These are phyloP conservation scores for Mycena pura DNA, from an alignment of 768 basidiomycete species.

Conservation along the genomic window DNA sequence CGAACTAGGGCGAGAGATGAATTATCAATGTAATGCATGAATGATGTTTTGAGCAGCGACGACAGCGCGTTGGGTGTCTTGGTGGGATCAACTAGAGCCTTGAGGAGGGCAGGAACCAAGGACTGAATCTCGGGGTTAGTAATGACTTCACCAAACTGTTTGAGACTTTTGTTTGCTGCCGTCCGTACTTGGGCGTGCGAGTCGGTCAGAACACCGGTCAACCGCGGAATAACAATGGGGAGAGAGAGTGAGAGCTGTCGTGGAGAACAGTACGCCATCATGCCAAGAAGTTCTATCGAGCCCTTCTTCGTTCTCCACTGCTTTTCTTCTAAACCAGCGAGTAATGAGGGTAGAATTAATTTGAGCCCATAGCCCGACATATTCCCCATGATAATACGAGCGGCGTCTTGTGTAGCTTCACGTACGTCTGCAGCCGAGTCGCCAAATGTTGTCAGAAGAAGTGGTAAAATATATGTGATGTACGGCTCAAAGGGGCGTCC, in stretches of 20 bases:
- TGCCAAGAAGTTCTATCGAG: constrained; percentile 93
- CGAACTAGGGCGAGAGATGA: constrained; percentile 91
- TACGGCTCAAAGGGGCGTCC: constrained; percentile 95
- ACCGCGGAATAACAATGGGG: constrained; percentile 94
- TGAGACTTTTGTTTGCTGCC: constrained; percentile 93
- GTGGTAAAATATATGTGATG: constrained; percentile 80
- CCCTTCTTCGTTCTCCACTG: constrained; percentile 99
- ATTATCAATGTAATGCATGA: constrained; percentile 97
- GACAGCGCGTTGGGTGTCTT: constrained; percentile 87
- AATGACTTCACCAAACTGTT: constrained; percentile 98
- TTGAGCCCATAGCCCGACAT: constrained; percentile 96
- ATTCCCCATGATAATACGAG: constrained; percentile 93
- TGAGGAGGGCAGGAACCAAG: constrained; percentile 87
- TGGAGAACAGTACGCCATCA: constrained; percentile 99
- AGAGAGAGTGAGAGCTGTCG: constrained; percentile 92
- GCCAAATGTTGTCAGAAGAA: constrained; percentile 85
- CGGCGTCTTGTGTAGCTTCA: constrained; percentile 91
- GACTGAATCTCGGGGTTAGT: constrained; percentile 96
- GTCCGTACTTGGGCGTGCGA: constrained; percentile 95
- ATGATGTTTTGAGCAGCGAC: constrained; percentile 91
- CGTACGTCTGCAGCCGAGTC: constrained; percentile 88
- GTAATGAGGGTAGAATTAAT: constrained; percentile 86
- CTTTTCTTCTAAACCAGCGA: constrained; percentile 94
- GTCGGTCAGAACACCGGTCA: constrained; percentile 94
- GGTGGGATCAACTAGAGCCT: constrained; percentile 93